Conservation (phyloP, 768 basidiomycete genomes). For the Chlorophyllum brunneum region DNA sequence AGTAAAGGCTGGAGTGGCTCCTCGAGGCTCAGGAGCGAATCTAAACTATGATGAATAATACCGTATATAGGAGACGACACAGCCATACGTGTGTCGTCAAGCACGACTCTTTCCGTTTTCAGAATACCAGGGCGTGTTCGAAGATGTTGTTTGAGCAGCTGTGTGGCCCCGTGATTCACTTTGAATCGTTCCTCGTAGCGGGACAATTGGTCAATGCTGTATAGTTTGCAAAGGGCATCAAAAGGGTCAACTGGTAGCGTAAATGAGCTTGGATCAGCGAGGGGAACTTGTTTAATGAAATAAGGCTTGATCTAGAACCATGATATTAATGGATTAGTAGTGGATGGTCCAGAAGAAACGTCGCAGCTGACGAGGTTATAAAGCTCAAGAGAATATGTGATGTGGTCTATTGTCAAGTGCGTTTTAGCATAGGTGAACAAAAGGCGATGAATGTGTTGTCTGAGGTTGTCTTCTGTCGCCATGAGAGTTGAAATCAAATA, state of each 20-base stretch:
- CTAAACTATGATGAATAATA: neutral
- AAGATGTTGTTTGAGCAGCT: conserved; percentile 14
- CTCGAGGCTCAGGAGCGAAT: conserved; percentile 3
- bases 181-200: conserved; percentile 9
- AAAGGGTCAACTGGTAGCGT: conserved; percentile 10
- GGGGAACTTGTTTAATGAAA: conserved; percentile 4
- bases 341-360: neutral
- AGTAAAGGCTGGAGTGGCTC: conserved; percentile 42
- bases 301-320: conserved; percentile 4
- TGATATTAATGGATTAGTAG: neutral
- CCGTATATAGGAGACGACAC: neutral
- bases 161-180: neutral
- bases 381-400: conserved; percentile 1
- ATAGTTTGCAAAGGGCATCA: conserved; percentile 3
- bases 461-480: neutral
- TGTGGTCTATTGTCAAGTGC: conserved; percentile 10
- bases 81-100: conserved; percentile 31
- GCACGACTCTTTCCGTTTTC: conserved; percentile 34
- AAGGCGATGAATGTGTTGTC: conserved; percentile 7
- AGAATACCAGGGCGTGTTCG: conserved; percentile 20
- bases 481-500: neutral
- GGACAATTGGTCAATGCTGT: neutral
- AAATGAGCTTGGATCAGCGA: conserved; percentile 5
- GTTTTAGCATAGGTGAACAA: conserved; percentile 11
- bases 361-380: neutral